Conservation (phyloP, 495 filamentous ascomycete genomes). For the Antarctomyces pellizariae region DNA sequence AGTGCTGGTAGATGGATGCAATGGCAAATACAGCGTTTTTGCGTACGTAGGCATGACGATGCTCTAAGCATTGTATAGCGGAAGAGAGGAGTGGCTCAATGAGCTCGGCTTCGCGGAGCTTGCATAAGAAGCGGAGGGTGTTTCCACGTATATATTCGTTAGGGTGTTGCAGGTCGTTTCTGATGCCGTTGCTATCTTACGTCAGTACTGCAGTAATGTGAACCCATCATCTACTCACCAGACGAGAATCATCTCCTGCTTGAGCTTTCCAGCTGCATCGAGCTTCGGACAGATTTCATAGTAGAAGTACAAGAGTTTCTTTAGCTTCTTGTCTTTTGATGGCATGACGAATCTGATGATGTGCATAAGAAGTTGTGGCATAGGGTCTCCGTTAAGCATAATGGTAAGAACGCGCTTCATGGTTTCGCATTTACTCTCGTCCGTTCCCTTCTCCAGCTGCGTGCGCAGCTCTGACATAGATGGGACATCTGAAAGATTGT, state of each 20-base stretch:
- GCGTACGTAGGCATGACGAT: slow-evolving; percentile 89
- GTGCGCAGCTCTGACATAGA: slow-evolving; percentile 73
- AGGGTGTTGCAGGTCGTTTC: slow-evolving; percentile 87
- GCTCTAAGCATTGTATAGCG: slow-evolving; percentile 73
- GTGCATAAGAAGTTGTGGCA: slow-evolving; percentile 92
- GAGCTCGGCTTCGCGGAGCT: slow-evolving; percentile 85
- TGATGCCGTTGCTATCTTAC: slow-evolving; percentile 66
- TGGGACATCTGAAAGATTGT: slow-evolving; percentile 83
- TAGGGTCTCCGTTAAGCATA: slow-evolving; percentile 95
- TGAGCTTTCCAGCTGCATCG: slow-evolving; percentile 74
- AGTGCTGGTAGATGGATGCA: slow-evolving; percentile 79
- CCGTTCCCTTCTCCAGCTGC: slow-evolving; percentile 90
- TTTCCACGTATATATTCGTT: slow-evolving; percentile 98
- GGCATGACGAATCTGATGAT: slow-evolving; percentile 99
- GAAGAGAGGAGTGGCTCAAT: slow-evolving; percentile 89
- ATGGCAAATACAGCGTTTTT: slow-evolving; percentile 96
- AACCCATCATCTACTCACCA: slow-evolving; percentile 37
- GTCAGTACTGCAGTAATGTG: slow-evolving; percentile 1
- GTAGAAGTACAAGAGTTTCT: slow-evolving; percentile 97
- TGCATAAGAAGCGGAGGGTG: slow-evolving; percentile 88
- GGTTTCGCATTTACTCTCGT: slow-evolving; percentile 91
- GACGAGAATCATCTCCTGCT: slow-evolving; percentile 98
- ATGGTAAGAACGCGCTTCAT: slow-evolving; percentile 94
- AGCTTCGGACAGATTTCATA: slow-evolving; percentile 97
- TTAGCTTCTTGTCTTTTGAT: slow-evolving; percentile 82